Evolutionary conservation across 2,329 filamentous ascomycete genomes (phyloP).

Genomic region (Aspergillus sp.): DNA sequence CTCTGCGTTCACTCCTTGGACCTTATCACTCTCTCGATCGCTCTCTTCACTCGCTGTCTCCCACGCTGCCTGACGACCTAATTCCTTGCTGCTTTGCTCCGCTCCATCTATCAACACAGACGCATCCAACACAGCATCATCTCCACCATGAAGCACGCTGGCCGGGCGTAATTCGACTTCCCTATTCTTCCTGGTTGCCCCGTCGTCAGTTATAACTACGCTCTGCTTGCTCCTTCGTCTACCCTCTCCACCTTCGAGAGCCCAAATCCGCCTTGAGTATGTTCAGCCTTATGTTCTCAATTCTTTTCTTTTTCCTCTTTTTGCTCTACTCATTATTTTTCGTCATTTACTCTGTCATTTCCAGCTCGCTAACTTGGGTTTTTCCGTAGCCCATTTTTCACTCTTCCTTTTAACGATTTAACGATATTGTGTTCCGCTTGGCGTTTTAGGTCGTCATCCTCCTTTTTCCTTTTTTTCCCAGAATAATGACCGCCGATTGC

Average conservation of each 20-base stretch:
- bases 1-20: background rate
- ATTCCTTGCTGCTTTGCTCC: conserved; percentile 13
- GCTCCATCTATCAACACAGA: conserved; percentile 14
- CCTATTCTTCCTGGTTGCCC: conserved; percentile 7
- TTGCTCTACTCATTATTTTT: conserved; percentile 4
- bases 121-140: conserved; percentile 19
- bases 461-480: background rate
- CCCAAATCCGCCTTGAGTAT: conserved; percentile 8
- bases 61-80: conserved; percentile 25
- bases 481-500: conserved; percentile 17
- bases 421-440: conserved; percentile 15
- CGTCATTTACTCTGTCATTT: conserved; percentile 1
- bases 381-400: conserved; percentile 2
- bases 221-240: background rate
- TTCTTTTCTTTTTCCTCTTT: conserved; percentile 6
- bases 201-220: background rate
- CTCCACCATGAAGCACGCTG: conserved; percentile 29
- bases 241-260: background rate
- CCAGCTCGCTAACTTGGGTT: conserved; percentile 6
- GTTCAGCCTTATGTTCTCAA: conserved; percentile 12
- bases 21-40: conserved; percentile 1
- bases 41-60: background rate
- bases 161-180: conserved; percentile 17
- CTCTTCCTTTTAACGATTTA: conserved; percentile 12
- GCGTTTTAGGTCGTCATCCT: conserved; percentile 10